Evolutionary conservation across 2,329 filamentous ascomycete species (phyloP), one percentile per base, ranked within the genome.

Genomic region (Davidsoniella virescens): DNA sequence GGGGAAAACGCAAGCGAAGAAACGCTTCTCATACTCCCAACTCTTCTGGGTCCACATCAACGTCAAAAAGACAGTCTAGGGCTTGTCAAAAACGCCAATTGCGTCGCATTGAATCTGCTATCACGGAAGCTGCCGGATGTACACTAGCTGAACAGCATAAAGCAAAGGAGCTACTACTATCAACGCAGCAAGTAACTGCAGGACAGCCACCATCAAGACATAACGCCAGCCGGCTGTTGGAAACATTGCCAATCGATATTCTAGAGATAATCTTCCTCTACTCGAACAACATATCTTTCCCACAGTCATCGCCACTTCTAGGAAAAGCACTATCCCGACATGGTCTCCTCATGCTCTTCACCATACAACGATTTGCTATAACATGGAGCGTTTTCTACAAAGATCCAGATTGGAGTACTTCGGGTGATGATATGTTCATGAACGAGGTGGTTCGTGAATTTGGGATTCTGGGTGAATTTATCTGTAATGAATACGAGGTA

Each of bases 261-360:
- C 64, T 78, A 10, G 71, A 76, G 57, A 63, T 54, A 29, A 74
- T 78, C 44, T 68, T 76, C 50, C 59, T 72, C 54, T 60, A 70
- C 48, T 75, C 72, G 45, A 58, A 61, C 54, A 76, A 73, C 54
- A 54, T 71, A 44, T 64, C 68, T 47, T 62, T 78, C 1, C 65
- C 72, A 0, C 64, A 62, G 4, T 63, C 67, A 45, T 70, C 65
- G 47, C 66, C 59, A 9, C 59, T 64, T 29, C 61, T 78, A 26
- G 70, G 71, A 20, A 58, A 60, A 23, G 63, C 68, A 42, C 65
- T 78, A 12, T 75, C 73, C 7, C 42, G 44, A 23, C 42, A 41
- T 7, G 38, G 44, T n/a, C 36, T 47, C 7, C 25, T 50, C 6
- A 46, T 47, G 20, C 10, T 39, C 46, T 57, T 67, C 29, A 59